phyloP scores from a whole-genome alignment of 179 eudicot species.

The Beta corolliflora region DNA sequence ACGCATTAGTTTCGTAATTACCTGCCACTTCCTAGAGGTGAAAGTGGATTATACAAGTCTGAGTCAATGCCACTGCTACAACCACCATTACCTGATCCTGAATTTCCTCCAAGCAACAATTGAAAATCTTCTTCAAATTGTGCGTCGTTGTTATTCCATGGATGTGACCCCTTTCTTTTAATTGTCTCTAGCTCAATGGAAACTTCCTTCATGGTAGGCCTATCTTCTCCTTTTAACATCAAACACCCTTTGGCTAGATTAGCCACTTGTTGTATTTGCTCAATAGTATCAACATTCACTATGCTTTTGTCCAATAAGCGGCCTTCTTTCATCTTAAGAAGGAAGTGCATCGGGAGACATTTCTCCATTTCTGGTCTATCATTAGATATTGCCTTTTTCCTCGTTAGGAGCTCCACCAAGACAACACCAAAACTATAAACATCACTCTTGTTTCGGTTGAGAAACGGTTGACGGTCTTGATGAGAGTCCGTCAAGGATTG shows the following conservation, averaged over 20 bases:
- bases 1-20: neutral
- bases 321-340: constrained; percentile 24
- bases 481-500: too few relatives aligned
- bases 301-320: constrained; percentile 16
- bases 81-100: neutral
- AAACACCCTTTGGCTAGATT: constrained; percentile 29
- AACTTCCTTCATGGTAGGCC: constrained; percentile 45
- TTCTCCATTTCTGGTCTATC: constrained; percentile 25
- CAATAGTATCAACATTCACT: neutral
- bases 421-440: too few relatives aligned
- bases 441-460: too few relatives aligned
- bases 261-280: constrained; percentile 27
- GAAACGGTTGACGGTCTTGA: too few relatives aligned
- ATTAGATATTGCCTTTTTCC: constrained; percentile 17
- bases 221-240: constrained; percentile 30
- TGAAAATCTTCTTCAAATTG: neutral
- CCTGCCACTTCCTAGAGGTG: neutral
- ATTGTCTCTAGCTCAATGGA: constrained; percentile 36
- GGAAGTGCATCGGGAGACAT: constrained; percentile 31
- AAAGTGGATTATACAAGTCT: neutral
- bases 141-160: neutral
- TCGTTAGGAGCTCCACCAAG: neutral
- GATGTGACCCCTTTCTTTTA: constrained; percentile 5
- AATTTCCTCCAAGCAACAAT: neutral
- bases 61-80: constrained; percentile 7